Conservation (phyloP, 23 red algal species). For the Gracilaria caudata region DNA sequence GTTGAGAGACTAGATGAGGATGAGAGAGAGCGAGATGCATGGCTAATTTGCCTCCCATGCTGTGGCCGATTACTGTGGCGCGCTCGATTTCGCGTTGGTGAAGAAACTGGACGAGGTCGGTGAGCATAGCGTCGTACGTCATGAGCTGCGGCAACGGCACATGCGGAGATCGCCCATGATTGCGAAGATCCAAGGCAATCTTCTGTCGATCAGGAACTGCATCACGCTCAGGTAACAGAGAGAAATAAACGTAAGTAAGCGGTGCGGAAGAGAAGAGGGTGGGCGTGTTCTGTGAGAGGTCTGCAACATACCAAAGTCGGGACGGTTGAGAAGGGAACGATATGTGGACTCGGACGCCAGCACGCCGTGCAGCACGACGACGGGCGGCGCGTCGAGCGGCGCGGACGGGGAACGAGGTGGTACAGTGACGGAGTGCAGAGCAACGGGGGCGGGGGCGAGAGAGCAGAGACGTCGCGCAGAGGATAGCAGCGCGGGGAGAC, state of each 20-base stretch:
- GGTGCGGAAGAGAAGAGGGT: too few species aligned
- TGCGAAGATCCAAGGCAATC: conserved; percentile 83
- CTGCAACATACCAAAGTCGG: conserved; percentile 74
- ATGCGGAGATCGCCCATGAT: conserved; percentile 90
- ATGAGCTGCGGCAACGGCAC: conserved; percentile 15
- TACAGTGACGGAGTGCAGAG: background rate
- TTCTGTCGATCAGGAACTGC: conserved; percentile 39
- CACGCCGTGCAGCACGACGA: conserved; percentile 91
- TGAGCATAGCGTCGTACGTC: conserved; percentile 73
- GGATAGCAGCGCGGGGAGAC: background rate
- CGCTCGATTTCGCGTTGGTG: conserved; percentile 14
- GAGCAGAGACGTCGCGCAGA: background rate
- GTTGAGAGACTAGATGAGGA: conserved; percentile 67
- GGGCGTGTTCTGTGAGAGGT: background rate
- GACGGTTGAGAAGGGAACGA: conserved; percentile 73
- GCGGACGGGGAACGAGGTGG: background rate
- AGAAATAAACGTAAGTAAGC: background rate
- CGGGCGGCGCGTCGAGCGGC: conserved; percentile 65
- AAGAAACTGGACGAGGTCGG: conserved; percentile 74
- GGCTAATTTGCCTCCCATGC: conserved; percentile 89
- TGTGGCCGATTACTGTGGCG: conserved; percentile 78
- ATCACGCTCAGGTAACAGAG: background rate
- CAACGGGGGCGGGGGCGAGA: too few species aligned
- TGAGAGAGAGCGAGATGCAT: conserved; percentile 78
- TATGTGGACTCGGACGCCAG: conserved; percentile 84